Evolutionary conservation across 352 stramenopile genomes (phyloP), one percentile per base, ranked within the genome.

Genomic region (Globisporangium sylvaticum): DNA sequence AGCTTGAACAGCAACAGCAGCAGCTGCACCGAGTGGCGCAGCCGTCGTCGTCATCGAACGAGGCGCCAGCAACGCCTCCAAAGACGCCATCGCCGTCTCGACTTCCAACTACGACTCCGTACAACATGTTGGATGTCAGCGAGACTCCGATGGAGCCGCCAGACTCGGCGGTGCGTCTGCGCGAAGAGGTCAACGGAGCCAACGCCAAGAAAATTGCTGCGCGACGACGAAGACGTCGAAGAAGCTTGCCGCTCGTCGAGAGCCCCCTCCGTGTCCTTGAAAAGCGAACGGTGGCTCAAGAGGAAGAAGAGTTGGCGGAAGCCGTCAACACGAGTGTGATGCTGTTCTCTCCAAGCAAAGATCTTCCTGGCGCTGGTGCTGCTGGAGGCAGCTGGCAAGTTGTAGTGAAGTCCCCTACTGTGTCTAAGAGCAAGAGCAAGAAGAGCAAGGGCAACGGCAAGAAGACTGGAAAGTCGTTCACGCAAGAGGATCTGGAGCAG

Each of bases 301-400:
- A 50, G 1, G 62, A 62, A 20, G 79, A 86, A 5, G 78, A 86
- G 65, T 39, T 48, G 74, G 69, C 42, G 42, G 58, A 18, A 50
- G 15, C 1, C 32, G 20, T 10, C 29, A 46, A 5, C 7, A 22
- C 54, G 24, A 57, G 44, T 3, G 56, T 68, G 22, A 67, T 72
- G 70, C 64, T 91, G 22, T 91, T 91, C 63, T 91, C 84, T 5
- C 80, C 83, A 10, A 81, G 58, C 64, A 75, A 78, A 65, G 67
- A 75, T 48, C 61, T 74, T 12, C 66, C 66, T n/a, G 69, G 65
- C 39, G 53, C 58, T 24, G 59, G 70, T 31, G 63, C 59, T 25
- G 70, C 62, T 18, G 56, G 46, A 5, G 70, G 64, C 22, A 62
- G 61, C 42, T 91, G 84, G 82, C 75, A 87, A 22, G 82, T 92